Base-by-base conservation (phyloP, 2,329 filamentous ascomycete genomes). In the Dothideomycetes sp. region DNA sequence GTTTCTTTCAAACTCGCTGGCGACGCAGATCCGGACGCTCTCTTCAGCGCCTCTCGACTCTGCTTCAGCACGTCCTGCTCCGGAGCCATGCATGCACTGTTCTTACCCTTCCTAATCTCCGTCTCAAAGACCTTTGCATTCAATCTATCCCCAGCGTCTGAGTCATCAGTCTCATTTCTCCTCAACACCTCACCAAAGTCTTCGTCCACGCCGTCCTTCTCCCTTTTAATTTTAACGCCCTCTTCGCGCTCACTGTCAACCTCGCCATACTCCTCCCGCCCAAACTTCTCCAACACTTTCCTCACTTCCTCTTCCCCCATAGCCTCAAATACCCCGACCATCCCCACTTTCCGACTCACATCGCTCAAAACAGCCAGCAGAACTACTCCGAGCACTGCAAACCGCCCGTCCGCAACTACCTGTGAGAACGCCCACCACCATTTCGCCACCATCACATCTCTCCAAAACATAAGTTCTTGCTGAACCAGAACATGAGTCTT, bases 361-460 rank as follows among this genome's bases (percentile, higher is more conserved):
- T 65, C 53, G 3, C 60, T 61, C 31, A 66, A 52, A 9, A 51
- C 51, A 1, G 60, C 63, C 52, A 68, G 52, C 45, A 70, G 52
- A 9, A 64, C 60, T 2, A 69, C 45, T 7, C 66, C 66, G 4
- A 70, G 47, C 37, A 63, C 59, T 12, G 62, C 58, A 43, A 70
- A 70, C 12, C 65, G 56, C 15, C 59, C 60, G 37, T 66, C 63
- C 0, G 63, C 62, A 1, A 66, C 52, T 3, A 69, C 43, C 46
- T 69, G 65, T 4, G 60, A 59, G 46, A 69, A 70, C 0, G 50
- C 60, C 47, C 49, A 46, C 24, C 55, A 50, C 52, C 55, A 55
- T 38, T 51, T 54, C 36, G 49, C 38, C 2, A 58, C 48, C 41
- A 58, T 41, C 3, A 55, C 49, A 16, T 60, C 56, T n/a, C 60